phyloP scores from a whole-genome alignment of 176 grass and related monocot species.

The Bolboschoenus planiculmis region DNA sequence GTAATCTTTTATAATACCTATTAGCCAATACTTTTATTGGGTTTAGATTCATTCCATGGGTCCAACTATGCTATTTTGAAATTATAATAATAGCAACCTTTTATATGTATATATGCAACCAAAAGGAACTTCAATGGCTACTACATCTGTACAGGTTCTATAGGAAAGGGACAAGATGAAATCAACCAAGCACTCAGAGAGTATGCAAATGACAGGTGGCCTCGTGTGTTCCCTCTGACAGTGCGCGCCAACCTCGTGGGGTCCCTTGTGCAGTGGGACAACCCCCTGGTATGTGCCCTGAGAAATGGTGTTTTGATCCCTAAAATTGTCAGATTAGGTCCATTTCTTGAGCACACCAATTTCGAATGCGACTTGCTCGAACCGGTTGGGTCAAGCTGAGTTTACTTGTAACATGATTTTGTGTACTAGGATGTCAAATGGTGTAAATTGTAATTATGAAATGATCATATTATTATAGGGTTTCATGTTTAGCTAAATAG shows the following conservation, averaged over 20 bases:
- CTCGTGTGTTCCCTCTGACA: conserved; percentile 64
- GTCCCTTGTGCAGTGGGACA: conserved; percentile 79
- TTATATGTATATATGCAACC: background rate
- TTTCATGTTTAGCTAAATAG: background rate
- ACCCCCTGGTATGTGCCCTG: conserved; percentile 59
- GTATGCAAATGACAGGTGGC: conserved; percentile 67
- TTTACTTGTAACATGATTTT: background rate
- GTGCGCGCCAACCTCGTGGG: conserved; percentile 59
- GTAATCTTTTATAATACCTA: background rate
- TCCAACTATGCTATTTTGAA: background rate
- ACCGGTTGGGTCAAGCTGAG: conserved; percentile 25
- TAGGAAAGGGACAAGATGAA: background rate
- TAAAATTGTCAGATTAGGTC: conserved; percentile 61
- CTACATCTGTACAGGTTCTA: background rate
- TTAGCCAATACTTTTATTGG: background rate
- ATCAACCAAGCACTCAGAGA: conserved; percentile 29
- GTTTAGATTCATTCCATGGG: background rate
- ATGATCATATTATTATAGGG: background rate
- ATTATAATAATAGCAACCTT: background rate
- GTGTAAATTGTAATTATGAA: background rate
- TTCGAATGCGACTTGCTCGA: conserved; percentile 66
- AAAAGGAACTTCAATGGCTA: background rate
- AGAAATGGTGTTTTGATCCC: conserved; percentile 69
- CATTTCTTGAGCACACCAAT: conserved; percentile 76
- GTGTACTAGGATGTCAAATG: background rate